Conservation (phyloP, 495 filamentous ascomycete genomes). For the Penicillium angulare region DNA sequence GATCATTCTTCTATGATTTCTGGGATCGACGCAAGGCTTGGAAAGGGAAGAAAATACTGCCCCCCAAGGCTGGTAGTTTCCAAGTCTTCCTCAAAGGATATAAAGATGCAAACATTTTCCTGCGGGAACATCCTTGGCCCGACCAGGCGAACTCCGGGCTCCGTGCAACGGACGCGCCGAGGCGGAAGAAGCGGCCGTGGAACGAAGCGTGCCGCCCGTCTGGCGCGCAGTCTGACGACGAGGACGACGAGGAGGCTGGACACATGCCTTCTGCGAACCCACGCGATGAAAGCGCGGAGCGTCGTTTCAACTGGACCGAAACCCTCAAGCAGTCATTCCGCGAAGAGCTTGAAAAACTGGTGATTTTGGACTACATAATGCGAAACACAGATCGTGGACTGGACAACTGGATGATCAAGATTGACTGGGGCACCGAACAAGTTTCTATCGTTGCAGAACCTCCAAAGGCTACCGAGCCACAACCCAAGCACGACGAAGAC, state of each 20-base stretch:
- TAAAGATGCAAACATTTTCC: conserved; percentile 93
- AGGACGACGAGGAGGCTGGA: conserved; percentile 65
- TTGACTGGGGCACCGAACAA: conserved; percentile 78
- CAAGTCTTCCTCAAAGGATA: conserved; percentile 96
- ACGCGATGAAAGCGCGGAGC: conserved; percentile 48
- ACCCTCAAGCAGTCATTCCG: conserved; percentile 85
- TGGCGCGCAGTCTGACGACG: conserved; percentile 62
- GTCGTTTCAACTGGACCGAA: conserved; percentile 83
- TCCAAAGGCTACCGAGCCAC: conserved; percentile 57
- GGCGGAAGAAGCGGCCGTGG: conserved; percentile 76
- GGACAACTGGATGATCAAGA: conserved; percentile 99
- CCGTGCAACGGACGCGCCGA: conserved; percentile 65
- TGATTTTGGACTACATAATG: conserved; percentile 99
- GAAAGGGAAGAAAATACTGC: conserved; percentile 81
- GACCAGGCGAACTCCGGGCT: conserved; percentile 82
- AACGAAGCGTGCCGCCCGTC: conserved; percentile 80
- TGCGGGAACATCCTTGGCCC: conserved; percentile 96
- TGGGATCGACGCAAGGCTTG: conserved; percentile 92
- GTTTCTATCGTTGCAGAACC: conserved; percentile 86
- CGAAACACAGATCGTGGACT: conserved; percentile 94
- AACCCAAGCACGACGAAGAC: conserved; percentile 44
- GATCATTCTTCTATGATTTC: conserved; percentile 96
- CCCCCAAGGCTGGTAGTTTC: conserved; percentile 91
- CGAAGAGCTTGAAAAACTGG: conserved; percentile 94
- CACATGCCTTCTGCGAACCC: conserved; percentile 41